Conservation (phyloP, 164 flowering plant genomes). For the Nymphaea thermarum region DNA sequence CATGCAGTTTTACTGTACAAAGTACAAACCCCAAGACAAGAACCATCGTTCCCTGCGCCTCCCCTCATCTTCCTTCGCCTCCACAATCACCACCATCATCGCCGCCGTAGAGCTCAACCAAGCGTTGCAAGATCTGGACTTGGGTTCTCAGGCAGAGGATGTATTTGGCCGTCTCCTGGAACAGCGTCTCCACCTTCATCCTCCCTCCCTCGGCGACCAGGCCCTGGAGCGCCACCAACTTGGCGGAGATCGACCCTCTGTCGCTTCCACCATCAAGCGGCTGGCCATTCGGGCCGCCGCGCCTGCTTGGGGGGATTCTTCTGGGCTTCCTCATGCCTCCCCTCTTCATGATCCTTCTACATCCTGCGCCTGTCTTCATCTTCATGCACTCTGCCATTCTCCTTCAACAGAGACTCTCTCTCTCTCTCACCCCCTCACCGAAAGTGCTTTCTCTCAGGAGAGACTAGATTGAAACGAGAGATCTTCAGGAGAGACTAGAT, state of each 20-base stretch:
- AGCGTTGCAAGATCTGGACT: slow-evolving; percentile 48
- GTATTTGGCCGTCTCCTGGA: slow-evolving; percentile 61
- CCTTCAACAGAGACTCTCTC: slow-evolving; percentile 7
- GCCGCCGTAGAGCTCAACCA: slow-evolving; percentile 43
- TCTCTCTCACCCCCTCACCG: background rate
- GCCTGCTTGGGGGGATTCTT: background rate
- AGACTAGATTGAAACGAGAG: no score
- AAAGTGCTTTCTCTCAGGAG: background rate
- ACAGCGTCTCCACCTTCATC: slow-evolving; percentile 35
- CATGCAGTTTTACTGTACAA: no score
- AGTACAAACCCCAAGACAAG: background rate
- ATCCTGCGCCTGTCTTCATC: slow-evolving; percentile 5
- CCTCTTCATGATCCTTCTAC: slow-evolving; percentile 1
- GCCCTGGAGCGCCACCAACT: slow-evolving; percentile 25
- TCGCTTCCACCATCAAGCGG: background rate
- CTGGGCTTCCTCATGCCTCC: slow-evolving; percentile 2
- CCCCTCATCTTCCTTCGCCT: background rate
- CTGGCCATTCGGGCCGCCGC: background rate
- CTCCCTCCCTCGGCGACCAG: slow-evolving; percentile 29
- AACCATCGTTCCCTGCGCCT: slow-evolving; percentile 1
- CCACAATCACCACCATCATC: background rate
- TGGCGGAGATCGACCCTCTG: slow-evolving; percentile 12
- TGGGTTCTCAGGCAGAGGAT: slow-evolving; percentile 46
- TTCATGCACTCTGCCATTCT: slow-evolving; percentile 4
- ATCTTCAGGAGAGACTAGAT: no score